Percentiles rank a stretch among this genome's conserved stretches.
phyloP scores from a whole-genome alignment of 345 rosid species.

The Jatropha curcas region DNA sequence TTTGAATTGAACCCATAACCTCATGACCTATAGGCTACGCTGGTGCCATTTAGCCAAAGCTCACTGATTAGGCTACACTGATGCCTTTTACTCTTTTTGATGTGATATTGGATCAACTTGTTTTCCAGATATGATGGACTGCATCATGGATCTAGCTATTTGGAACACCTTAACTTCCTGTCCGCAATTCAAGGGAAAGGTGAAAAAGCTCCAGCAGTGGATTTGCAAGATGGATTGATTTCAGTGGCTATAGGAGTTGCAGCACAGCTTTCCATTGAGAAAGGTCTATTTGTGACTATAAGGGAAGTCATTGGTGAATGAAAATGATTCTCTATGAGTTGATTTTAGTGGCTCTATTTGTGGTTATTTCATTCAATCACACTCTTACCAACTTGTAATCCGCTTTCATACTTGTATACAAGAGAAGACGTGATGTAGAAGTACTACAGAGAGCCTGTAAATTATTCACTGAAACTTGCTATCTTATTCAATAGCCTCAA shows the following conservation, averaged over 20 bases:
- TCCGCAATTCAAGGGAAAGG: constrained; percentile 57
- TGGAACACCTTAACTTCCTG: constrained; percentile 85
- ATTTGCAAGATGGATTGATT: constrained; percentile 81
- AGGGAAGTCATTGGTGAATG: constrained; percentile 55
- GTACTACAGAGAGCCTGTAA: neutral
- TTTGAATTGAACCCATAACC: too few relatives aligned
- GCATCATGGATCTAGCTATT: constrained; percentile 92
- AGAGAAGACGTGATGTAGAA: neutral
- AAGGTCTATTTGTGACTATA: constrained; percentile 60
- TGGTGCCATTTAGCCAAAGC: too few relatives aligned
- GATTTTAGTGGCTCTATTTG: neutral
- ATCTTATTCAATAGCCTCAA: neutral
- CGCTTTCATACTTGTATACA: neutral
- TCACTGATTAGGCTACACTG: neutral
- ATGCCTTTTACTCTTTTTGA: too few relatives aligned
- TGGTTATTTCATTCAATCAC: neutral
- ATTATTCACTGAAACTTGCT: neutral
- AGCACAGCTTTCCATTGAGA: constrained; percentile 83
- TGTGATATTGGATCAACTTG: neutral
- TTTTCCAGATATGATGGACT: constrained; percentile 73
- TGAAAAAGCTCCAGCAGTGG: constrained; percentile 54
- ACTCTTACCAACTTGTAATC: neutral
- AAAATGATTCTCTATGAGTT: neutral
- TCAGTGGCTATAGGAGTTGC: constrained; percentile 98
- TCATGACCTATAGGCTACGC: too few relatives aligned